These are phyloP conservation scores for Penicillium olsonii DNA, from an alignment of 2,329 filamentous ascomycete species.

Conservation along the genomic window DNA sequence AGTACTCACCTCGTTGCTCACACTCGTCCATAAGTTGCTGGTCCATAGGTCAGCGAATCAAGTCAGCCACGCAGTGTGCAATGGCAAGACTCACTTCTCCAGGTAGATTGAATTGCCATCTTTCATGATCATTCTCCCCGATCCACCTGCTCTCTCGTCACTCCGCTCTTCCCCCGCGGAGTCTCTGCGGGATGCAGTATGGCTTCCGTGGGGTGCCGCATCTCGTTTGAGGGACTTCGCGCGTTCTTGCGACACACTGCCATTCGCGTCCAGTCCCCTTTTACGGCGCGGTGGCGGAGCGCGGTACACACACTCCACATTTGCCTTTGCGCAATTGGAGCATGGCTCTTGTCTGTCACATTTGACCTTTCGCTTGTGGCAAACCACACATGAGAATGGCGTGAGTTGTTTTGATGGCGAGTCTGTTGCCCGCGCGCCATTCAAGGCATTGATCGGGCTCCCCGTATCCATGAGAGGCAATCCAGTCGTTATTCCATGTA, in stretches of 20 bases:
- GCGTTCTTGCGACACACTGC: constrained; percentile 9
- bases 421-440: constrained; percentile 20
- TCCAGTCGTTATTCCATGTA: too few relatives aligned
- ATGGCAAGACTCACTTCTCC: constrained; percentile 20
- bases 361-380: constrained; percentile 45
- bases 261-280: constrained; percentile 17
- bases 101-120: constrained; percentile 27
- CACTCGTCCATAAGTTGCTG: constrained; percentile 24
- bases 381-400: constrained; percentile 36
- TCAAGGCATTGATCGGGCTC: background rate
- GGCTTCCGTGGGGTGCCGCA: background rate
- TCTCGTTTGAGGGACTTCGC: constrained; percentile 11
- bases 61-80: background rate
- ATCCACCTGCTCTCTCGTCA: background rate
- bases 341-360: constrained; percentile 48
- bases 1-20: constrained; percentile 21
- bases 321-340: constrained; percentile 47
- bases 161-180: too few relatives aligned
- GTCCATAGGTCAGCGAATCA: too few relatives aligned
- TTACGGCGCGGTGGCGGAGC: constrained; percentile 30
- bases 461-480: constrained; percentile 10
- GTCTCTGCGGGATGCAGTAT: background rate
- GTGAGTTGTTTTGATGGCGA: constrained; percentile 10
- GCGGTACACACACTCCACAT: constrained; percentile 38
- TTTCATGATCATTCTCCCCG: constrained; percentile 25